Percentiles rank a stretch among this genome's conserved stretches.
These are phyloP conservation scores for Amanita brunnescens DNA, from an alignment of 768 basidiomycete species.

Conservation along the genomic window DNA sequence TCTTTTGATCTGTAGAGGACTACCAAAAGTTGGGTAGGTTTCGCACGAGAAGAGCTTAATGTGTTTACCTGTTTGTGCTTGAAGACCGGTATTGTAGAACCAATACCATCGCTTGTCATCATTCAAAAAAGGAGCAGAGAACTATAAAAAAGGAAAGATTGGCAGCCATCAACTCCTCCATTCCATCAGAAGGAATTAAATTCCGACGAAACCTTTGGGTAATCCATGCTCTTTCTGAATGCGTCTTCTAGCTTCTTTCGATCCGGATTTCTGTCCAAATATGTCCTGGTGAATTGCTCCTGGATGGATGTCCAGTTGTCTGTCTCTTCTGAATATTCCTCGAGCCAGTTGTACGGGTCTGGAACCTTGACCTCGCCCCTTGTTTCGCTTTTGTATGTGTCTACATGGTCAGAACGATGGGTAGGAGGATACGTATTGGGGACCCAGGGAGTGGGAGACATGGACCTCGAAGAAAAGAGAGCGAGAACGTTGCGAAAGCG, in stretches of 20 bases:
- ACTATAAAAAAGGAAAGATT: conserved; percentile 29
- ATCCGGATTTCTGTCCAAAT: conserved; percentile 58
- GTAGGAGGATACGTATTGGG: conserved; percentile 55
- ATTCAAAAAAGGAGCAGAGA: conserved; percentile 50
- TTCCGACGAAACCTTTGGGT: conserved; percentile 27
- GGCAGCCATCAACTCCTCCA: not conserved
- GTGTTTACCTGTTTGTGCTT: conserved; percentile 47
- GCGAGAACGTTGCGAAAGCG: conserved; percentile 18
- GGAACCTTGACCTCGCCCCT: conserved; percentile 53
- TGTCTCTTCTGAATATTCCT: conserved; percentile 53
- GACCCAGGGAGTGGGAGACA: conserved; percentile 41
- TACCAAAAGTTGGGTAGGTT: conserved; percentile 16
- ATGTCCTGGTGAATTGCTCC: conserved; percentile 45
- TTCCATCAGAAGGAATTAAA: conserved; percentile 8
- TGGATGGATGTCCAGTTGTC: conserved; percentile 57
- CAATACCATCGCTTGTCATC: conserved; percentile 75
- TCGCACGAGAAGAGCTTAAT: not conserved
- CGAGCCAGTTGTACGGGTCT: conserved; percentile 74
- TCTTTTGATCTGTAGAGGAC: conserved; percentile 57
- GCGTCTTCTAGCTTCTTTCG: conserved; percentile 47
- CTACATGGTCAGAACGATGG: conserved; percentile 57
- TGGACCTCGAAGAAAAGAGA: conserved; percentile 18
- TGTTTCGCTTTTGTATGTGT: conserved; percentile 57
- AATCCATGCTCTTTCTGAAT: conserved; percentile 39
- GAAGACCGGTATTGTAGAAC: conserved; percentile 71